Conservation (phyloP, 2,329 filamentous ascomycete genomes). For the Phialophora verrucosa region DNA sequence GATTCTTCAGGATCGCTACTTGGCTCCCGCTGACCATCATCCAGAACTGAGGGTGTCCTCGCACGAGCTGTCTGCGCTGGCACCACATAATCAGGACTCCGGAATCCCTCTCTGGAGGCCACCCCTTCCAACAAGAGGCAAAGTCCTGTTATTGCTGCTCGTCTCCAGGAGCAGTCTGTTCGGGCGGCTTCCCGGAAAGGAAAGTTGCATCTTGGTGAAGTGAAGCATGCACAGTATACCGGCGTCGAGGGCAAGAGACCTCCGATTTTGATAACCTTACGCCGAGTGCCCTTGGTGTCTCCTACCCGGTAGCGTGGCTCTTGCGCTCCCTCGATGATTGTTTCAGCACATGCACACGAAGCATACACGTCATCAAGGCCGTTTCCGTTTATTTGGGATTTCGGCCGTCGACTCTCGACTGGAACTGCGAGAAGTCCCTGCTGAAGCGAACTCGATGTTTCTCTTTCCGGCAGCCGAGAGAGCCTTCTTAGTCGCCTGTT, state of each 20-base stretch:
- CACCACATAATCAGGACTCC: background rate
- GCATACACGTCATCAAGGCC: constrained; percentile 25
- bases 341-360: background rate
- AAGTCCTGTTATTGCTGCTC: background rate
- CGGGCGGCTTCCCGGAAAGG: background rate
- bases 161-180: background rate
- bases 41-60: background rate
- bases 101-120: background rate
- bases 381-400: constrained; percentile 32
- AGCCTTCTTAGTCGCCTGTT: constrained; percentile 34
- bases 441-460: constrained; percentile 38
- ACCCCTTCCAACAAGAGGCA: background rate
- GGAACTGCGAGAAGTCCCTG: constrained; percentile 22
- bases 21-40: constrained; percentile 11
- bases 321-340: background rate
- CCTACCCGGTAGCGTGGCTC: background rate
- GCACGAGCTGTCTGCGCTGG: constrained; percentile 15
- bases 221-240: background rate
- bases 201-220: background rate
- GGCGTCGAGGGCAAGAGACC: background rate
- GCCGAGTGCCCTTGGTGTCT: background rate
- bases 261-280: background rate
- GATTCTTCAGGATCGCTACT: constrained; percentile 5
- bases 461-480: constrained; percentile 38
- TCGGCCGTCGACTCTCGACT: constrained; percentile 34